Conservation (phyloP, 2,329 filamentous ascomycete genomes). For the Botrytis aclada region DNA sequence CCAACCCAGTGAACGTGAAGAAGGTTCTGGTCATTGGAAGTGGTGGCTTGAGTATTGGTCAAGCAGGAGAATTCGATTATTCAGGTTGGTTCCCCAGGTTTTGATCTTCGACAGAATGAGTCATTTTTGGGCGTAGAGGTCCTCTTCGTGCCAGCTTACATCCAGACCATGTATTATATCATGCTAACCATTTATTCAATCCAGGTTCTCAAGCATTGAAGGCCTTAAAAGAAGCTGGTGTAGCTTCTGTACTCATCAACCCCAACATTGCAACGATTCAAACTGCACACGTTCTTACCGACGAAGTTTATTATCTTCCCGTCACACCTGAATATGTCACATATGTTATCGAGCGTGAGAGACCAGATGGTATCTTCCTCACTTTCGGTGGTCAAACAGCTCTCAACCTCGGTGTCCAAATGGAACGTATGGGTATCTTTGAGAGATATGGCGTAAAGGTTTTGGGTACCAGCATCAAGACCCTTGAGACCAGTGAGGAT, state of each 20-base stretch:
- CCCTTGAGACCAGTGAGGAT: constrained; percentile 91
- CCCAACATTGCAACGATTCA: constrained; percentile 98
- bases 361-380: constrained; percentile 94
- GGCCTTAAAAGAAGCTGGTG: constrained; percentile 91
- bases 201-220: constrained; percentile 93
- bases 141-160: background rate
- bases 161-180: background rate
- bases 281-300: constrained; percentile 91
- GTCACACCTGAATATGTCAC: constrained; percentile 97
- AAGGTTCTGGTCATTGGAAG: constrained; percentile 96
- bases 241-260: constrained; percentile 90
- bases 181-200: constrained; percentile 27
- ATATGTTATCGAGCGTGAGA: constrained; percentile 94
- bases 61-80: constrained; percentile 98
- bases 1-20: constrained; percentile 82
- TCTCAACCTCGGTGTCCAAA: constrained; percentile 93
- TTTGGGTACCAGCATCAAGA: constrained; percentile 90
- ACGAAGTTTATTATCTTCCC: constrained; percentile 97
- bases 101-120: constrained; percentile 26
- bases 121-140: constrained; percentile 22
- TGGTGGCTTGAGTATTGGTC: constrained; percentile 93
- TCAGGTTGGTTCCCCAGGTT: constrained; percentile 61
- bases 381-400: constrained; percentile 97
- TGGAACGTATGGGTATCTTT: constrained; percentile 94
- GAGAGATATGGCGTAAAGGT: constrained; percentile 95